Evolutionary conservation across 2,329 filamentous ascomycete species (phyloP).

Genomic region (Aspergillus clavatus): DNA sequence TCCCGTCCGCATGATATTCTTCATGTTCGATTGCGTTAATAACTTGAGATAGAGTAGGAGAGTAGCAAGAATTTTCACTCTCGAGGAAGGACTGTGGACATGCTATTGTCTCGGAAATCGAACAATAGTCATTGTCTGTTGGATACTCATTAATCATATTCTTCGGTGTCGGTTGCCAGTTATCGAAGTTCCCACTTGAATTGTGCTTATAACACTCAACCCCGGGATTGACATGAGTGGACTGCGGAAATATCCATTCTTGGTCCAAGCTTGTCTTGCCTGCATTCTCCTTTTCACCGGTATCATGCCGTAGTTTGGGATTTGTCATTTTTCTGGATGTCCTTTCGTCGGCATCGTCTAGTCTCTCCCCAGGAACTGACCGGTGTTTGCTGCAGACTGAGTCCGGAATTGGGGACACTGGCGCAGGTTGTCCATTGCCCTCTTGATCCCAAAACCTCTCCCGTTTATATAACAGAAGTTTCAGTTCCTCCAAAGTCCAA

Average conservation of each 20-base stretch:
- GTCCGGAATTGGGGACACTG: constrained; percentile 1
- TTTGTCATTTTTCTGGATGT: neutral
- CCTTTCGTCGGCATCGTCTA: neutral
- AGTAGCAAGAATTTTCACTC: neutral
- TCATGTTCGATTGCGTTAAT: neutral
- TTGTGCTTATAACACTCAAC: neutral
- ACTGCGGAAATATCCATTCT: neutral
- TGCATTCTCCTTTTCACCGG: neutral
- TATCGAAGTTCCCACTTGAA: neutral
- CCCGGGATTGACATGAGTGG: neutral
- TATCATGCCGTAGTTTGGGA: neutral
- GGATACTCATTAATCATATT: neutral
- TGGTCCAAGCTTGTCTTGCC: neutral
- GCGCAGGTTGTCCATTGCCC: neutral
- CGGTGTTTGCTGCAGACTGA: constrained; percentile 5
- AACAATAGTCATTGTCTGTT: neutral
- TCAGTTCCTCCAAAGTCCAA: constrained; percentile 23
- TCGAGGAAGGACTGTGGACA: neutral
- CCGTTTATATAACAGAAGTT: constrained; percentile 15
- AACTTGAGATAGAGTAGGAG: neutral
- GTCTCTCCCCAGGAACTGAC: neutral
- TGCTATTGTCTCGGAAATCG: neutral
- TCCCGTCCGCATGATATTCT: neutral
- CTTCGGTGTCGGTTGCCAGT: neutral
- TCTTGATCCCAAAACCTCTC: constrained; percentile 10